Conservation (phyloP, 768 basidiomycete genomes). For the Suillus occidentalis region DNA sequence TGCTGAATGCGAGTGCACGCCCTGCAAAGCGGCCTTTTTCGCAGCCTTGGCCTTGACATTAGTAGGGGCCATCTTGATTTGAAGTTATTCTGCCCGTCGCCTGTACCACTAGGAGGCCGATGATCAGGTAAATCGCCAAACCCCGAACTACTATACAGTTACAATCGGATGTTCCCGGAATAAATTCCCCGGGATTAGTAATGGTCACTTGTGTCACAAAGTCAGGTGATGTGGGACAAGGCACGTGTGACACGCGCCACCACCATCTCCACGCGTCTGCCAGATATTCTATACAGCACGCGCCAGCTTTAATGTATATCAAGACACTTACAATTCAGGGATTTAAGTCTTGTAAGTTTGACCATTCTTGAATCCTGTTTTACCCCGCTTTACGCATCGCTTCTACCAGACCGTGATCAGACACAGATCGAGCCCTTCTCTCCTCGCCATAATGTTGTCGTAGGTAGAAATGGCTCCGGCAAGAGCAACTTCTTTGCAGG, state of each 20-base stretch:
- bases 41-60: conserved; percentile 85
- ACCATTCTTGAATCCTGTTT: neutral
- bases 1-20: conserved; percentile 68
- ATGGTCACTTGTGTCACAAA: neutral
- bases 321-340: conserved; percentile 91
- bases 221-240: conserved; percentile 1
- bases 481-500: conserved; percentile 99
- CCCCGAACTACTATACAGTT: conserved; percentile 2
- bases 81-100: conserved; percentile 2
- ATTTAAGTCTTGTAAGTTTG: conserved; percentile 91
- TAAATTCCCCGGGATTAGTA: neutral
- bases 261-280: neutral
- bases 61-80: conserved; percentile 18
- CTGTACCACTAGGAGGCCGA: neutral
- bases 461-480: conserved; percentile 95
- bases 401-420: conserved; percentile 70
- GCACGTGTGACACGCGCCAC: neutral
- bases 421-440: conserved; percentile 95
- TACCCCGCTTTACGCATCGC: conserved; percentile 9
- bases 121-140: conserved; percentile 1
- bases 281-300: neutral
- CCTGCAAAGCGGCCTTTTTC: conserved; percentile 95
- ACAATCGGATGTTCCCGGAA: neutral
- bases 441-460: conserved; percentile 92
- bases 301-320: conserved; percentile 65